These are phyloP conservation scores for Epipyxis sp. DNA, from an alignment of 108 stramenopile species.

Conservation along the genomic window DNA sequence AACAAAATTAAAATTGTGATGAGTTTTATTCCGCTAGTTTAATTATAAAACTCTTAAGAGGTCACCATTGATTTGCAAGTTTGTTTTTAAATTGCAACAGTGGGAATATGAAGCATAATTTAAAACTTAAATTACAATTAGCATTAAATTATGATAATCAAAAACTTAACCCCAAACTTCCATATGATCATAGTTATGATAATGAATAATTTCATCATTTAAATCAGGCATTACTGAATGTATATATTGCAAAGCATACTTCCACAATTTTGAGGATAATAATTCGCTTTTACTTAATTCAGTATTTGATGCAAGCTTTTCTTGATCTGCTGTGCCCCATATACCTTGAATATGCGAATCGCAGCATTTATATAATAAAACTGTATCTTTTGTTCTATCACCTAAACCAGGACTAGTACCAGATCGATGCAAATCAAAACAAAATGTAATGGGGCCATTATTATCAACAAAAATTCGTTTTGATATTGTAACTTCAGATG, in stretches of 20 bases:
- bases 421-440: slow-evolving; percentile 14
- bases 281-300: background rate
- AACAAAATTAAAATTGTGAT: too few species aligned
- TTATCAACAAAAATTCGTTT: too few species aligned
- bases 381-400: background rate
- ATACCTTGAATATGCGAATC: background rate
- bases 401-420: slow-evolving; percentile 6
- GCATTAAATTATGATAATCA: too few species aligned
- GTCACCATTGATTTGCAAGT: too few species aligned
- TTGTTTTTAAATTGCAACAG: too few species aligned
- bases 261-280: background rate
- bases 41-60: too few species aligned
- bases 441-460: too few species aligned
- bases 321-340: slow-evolving; percentile 1
- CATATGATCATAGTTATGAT: slow-evolving; percentile 19
- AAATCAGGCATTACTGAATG: background rate
- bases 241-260: background rate
- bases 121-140: too few species aligned
- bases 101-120: too few species aligned
- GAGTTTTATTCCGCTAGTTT: too few species aligned
- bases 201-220: background rate
- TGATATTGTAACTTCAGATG: background rate
- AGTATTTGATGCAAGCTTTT: background rate
- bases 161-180: slow-evolving; percentile 24
- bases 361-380: background rate